Base-by-base conservation (phyloP, 257 asterid genomes). In the Solanum gracilifrons region DNA sequence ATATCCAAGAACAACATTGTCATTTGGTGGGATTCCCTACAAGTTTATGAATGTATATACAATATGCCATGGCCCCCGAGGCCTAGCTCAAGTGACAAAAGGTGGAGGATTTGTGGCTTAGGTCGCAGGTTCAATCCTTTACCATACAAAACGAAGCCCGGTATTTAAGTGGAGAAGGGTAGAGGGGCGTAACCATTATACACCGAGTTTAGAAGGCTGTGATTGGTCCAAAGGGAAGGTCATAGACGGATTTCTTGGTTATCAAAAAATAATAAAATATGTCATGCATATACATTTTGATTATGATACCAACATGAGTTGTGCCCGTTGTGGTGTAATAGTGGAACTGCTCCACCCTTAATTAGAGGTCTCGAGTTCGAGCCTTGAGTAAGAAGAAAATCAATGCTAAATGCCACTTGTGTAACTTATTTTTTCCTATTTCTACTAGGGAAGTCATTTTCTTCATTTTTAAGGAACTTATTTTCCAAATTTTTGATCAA, bases 171-270 rank as follows among this genome's bases (percentile, higher is more conserved):
- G n/a, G 10, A 55, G 64, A 18, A 55, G 64, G 64, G 4, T 18
- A 55, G 64, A 55, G 64, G 9, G 62, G n/a, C 0, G n/a, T 4
- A 6, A 9, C 64, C n/a, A 2, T 55, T 55, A 55, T 55, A 1
- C 64, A 55, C 10, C 10, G 4, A 55, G n/a, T 55, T 55, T 55
- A 0, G n/a, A 55, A 55, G 64, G 10, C 0, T 6, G 64, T 55
- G n/a, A 55, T 55, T 55, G 64, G 9, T 55, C 10, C 64, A 6
- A 55, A 55, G n/a, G n/a, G 4, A 51, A 51, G 62, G n/a, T 18
- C 64, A 55, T 0, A 0, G 10, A 18, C n/a, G n/a, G 1, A 55
- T 55, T 55, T 55, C 0, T 55, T n/a, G 10, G 1, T 18, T 55
- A 55, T 55, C 0, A 16, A 51, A 55, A 55, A 18, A 55, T n/a